phyloP scores from a whole-genome alignment of 2,329 filamentous ascomycete species.

The Xylaria sp. region DNA sequence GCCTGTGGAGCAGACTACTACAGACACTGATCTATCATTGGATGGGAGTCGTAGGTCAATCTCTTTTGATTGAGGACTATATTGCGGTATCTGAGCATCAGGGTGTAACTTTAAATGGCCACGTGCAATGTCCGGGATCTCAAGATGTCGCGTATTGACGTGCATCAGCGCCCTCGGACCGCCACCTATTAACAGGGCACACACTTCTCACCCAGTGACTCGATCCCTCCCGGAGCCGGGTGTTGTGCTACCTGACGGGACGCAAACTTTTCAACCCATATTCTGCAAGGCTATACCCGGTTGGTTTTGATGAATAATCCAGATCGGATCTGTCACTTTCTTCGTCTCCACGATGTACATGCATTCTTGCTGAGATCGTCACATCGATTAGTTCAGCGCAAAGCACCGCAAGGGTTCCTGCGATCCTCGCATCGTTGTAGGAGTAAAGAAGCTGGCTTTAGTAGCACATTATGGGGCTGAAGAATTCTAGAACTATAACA shows the following conservation, averaged over 20 bases:
- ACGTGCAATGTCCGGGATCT: background rate
- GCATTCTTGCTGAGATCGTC: background rate
- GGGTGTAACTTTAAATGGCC: background rate
- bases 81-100: background rate
- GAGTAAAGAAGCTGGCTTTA: background rate
- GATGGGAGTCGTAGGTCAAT: background rate
- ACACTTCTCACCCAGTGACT: background rate
- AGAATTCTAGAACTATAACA: background rate
- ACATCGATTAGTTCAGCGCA: constrained; percentile 1
- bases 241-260: constrained; percentile 8
- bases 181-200: constrained; percentile 5
- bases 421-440: background rate
- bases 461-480: constrained; percentile 25
- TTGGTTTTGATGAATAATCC: background rate
- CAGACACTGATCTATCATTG: background rate
- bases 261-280: background rate
- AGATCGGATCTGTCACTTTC: constrained; percentile 6
- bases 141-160: background rate
- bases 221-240: background rate
- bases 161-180: background rate
- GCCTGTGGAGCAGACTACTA: background rate
- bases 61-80: background rate
- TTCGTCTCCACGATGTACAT: constrained; percentile 1
- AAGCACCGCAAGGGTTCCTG: background rate
- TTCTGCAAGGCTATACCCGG: constrained; percentile 11